Conservation (phyloP, 805 yeast species). For the Yamadazyma sp. region DNA sequence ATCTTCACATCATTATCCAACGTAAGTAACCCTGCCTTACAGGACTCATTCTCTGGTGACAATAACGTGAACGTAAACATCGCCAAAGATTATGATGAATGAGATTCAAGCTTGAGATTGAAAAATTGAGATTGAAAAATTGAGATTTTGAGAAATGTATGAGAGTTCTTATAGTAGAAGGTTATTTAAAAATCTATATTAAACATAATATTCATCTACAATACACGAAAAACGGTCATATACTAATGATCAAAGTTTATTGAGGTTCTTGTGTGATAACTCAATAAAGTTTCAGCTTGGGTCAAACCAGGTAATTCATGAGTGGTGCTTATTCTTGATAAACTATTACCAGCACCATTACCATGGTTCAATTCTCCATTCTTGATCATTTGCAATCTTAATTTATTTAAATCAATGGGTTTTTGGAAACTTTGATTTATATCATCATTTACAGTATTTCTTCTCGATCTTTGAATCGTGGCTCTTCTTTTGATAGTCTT, state of each 20-base stretch:
- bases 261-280: slow-evolving; percentile 41
- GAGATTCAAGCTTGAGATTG: not conserved
- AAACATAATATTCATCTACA: not conserved
- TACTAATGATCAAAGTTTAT: slow-evolving; percentile 23
- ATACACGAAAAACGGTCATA: not conserved
- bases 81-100: not conserved
- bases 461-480: slow-evolving; percentile 25
- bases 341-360: slow-evolving; percentile 24
- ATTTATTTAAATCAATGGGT: slow-evolving; percentile 31
- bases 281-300: slow-evolving; percentile 46
- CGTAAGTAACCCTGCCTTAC: slow-evolving; percentile 47
- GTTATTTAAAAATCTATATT: not conserved
- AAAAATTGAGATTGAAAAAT: not conserved
- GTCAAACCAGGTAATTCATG: slow-evolving; percentile 50
- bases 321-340: slow-evolving; percentile 41
- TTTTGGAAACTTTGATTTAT: slow-evolving; percentile 27
- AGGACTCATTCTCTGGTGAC: slow-evolving; percentile 26
- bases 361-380: slow-evolving; percentile 33
- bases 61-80: slow-evolving; percentile 39
- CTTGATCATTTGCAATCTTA: slow-evolving; percentile 37
- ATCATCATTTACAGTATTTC: slow-evolving; percentile 16
- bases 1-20: slow-evolving; percentile 55
- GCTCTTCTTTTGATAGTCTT: slow-evolving; percentile 32
- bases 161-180: not conserved
- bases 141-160: not conserved